These are phyloP conservation scores for Perilla frutescens DNA, from an alignment of 257 asterid genomes.

Conservation along the genomic window DNA sequence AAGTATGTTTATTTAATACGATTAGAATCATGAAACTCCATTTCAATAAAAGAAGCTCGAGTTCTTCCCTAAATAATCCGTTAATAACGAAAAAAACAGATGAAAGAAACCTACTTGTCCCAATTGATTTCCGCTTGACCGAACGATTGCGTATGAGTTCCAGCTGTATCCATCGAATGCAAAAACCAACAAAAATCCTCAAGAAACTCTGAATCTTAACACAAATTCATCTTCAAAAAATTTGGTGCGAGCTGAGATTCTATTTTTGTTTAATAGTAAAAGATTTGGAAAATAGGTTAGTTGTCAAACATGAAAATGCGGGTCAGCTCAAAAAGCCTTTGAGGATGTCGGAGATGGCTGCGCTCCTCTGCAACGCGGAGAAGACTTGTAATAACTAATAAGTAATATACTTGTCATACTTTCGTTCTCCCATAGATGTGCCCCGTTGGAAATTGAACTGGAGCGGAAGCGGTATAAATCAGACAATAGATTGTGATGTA, in stretches of 20 bases:
- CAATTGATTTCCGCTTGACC: constrained; percentile 85
- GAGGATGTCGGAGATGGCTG: constrained; percentile 22
- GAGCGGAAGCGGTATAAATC: too few relatives aligned
- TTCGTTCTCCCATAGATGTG: too few relatives aligned
- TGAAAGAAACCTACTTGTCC: constrained; percentile 73
- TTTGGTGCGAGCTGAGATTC: constrained; percentile 22
- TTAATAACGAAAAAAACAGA: constrained; percentile 5
- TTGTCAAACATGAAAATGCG: constrained; percentile 10
- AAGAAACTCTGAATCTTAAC: constrained; percentile 34
- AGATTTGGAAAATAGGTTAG: constrained; percentile 12
- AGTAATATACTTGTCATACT: too few relatives aligned
- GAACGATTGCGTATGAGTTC: constrained; percentile 51
- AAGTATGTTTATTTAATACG: not conserved
- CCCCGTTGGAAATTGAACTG: too few relatives aligned
- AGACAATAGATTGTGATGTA: too few relatives aligned
- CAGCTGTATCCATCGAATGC: constrained; percentile 63
- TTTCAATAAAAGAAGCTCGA: constrained; percentile 9
- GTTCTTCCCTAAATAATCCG: constrained; percentile 11
- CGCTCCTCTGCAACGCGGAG: constrained; percentile 29
- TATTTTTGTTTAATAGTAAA: not conserved
- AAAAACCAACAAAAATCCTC: not conserved
- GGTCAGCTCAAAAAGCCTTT: not conserved
- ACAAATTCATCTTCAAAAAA: constrained; percentile 20
- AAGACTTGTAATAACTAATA: too few relatives aligned
- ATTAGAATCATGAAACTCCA: not conserved